phyloP scores from a whole-genome alignment of 495 filamentous ascomycete genomes.

The Talaromyces nanjingensis region DNA sequence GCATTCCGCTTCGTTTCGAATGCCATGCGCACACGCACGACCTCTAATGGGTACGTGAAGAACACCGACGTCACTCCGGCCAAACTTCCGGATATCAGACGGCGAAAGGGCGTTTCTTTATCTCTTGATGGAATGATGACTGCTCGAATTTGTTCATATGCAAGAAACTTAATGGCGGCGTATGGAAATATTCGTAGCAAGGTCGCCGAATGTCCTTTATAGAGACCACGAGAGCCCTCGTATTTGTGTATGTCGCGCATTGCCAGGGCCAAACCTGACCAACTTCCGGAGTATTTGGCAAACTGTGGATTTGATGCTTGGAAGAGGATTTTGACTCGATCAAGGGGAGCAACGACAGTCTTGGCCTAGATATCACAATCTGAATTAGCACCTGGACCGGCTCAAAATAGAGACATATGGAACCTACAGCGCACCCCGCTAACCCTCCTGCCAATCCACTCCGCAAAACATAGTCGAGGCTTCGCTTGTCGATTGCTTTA shows the following conservation, averaged over 20 bases:
- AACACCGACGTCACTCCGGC: constrained; percentile 89
- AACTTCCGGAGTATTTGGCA: constrained; percentile 81
- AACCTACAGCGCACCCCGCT: constrained; percentile 77
- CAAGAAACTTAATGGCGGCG: constrained; percentile 93
- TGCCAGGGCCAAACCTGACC: constrained; percentile 69
- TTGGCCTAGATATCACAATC: constrained; percentile 61
- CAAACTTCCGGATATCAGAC: constrained; percentile 69
- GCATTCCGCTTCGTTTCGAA: constrained; percentile 77
- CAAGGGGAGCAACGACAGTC: constrained; percentile 89
- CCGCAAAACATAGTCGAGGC: constrained; percentile 71
- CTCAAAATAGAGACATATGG: not conserved
- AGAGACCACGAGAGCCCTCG: constrained; percentile 72
- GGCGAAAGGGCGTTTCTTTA: constrained; percentile 73
- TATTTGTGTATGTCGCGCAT: constrained; percentile 73
- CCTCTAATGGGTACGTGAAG: constrained; percentile 89
- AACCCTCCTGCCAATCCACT: constrained; percentile 80
- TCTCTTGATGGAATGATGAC: constrained; percentile 59
- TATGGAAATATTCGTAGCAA: constrained; percentile 95
- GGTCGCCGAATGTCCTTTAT: constrained; percentile 89
- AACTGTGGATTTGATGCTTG: constrained; percentile 93
- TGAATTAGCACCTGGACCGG: not conserved
- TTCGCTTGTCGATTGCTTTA: constrained; percentile 56
- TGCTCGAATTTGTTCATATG: constrained; percentile 89
- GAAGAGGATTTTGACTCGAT: constrained; percentile 98
- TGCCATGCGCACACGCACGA: constrained; percentile 85